Conservation (phyloP, 345 rosid genomes). For the Gossypium australe region DNA sequence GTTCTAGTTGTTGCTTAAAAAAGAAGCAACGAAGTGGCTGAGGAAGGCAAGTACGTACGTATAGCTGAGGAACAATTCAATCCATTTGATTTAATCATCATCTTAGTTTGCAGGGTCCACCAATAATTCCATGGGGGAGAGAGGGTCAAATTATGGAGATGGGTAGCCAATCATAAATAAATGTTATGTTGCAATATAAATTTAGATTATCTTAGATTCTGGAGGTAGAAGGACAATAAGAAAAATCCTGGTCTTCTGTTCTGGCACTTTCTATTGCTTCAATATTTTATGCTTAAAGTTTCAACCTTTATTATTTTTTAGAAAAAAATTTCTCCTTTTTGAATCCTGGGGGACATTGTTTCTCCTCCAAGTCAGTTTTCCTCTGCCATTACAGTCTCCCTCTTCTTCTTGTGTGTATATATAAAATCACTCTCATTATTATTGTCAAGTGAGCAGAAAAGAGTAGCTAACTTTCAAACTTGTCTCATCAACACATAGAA, state of each 20-base stretch:
- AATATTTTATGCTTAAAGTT: slow-evolving; percentile 32
- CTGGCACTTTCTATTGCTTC: slow-evolving; percentile 36
- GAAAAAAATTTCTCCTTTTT: slow-evolving; percentile 27
- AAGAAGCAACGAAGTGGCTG: slow-evolving; percentile 6
- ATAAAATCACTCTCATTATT: slow-evolving; percentile 29
- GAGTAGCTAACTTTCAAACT: slow-evolving; percentile 3
- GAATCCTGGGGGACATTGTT: slow-evolving; percentile 31
- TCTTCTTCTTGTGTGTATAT: slow-evolving; percentile 20
- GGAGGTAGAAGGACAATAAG: slow-evolving; percentile 28
- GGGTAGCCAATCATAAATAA: neutral
- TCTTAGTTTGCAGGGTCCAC: neutral
- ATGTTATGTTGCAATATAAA: neutral
- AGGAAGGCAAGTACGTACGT: neutral
- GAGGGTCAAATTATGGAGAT: slow-evolving; percentile 21
- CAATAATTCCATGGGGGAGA: neutral
- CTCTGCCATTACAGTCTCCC: slow-evolving; percentile 50
- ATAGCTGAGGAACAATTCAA: slow-evolving; percentile 7
- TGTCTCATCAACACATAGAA: neutral
- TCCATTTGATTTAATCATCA: neutral
- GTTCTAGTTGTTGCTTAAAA: neutral
- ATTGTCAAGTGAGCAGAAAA: slow-evolving; percentile 17
- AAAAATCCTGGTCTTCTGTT: slow-evolving; percentile 45
- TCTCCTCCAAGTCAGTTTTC: slow-evolving; percentile 33
- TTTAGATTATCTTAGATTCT: slow-evolving; percentile 22
- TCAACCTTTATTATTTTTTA: neutral